These are phyloP conservation scores for Pythium aquatile DNA, from an alignment of 352 stramenopile species.

Conservation along the genomic window DNA sequence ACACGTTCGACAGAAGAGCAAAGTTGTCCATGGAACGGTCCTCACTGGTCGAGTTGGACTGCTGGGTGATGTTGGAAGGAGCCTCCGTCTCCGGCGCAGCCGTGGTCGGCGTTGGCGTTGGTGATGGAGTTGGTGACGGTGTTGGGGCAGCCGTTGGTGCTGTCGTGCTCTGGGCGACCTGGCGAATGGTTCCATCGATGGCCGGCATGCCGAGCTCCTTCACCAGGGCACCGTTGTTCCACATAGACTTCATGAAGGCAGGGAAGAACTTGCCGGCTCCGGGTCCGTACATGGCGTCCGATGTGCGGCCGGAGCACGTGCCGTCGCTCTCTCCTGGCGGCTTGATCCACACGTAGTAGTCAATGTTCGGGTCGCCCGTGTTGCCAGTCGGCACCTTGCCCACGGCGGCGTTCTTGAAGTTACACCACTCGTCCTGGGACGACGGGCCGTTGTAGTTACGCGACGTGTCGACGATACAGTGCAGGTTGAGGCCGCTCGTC, in stretches of 20 bases:
- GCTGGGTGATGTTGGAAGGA: constrained; percentile 6
- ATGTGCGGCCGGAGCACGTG: constrained; percentile 30
- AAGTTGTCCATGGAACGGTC: constrained; percentile 11
- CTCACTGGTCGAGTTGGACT: constrained; percentile 4
- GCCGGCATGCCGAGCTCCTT: not conserved
- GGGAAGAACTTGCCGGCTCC: constrained; percentile 49
- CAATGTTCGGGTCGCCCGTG: constrained; percentile 46
- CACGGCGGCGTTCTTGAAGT: constrained; percentile 40
- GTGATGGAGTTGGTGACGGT: constrained; percentile 7
- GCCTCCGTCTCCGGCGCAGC: constrained; percentile 6
- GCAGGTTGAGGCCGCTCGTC: constrained; percentile 21
- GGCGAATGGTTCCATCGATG: constrained; percentile 16
- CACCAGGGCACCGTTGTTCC: not conserved
- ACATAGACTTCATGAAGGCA: not conserved
- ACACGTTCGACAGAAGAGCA: not conserved
- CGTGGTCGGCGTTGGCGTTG: constrained; percentile 18
- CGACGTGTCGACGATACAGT: constrained; percentile 66
- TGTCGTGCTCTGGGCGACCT: not conserved
- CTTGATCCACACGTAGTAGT: constrained; percentile 81
- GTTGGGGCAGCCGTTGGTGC: constrained; percentile 9
- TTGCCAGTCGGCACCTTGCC: constrained; percentile 48
- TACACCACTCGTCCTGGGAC: constrained; percentile 63
- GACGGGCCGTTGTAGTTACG: constrained; percentile 52
- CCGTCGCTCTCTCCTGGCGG: constrained; percentile 65
- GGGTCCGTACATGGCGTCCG: constrained; percentile 36